A percentile compares a stretch with the other conserved stretches of the same genome.
phyloP scores from a whole-genome alignment of 116 monocot species.

The Dioscorea cayenensis region DNA sequence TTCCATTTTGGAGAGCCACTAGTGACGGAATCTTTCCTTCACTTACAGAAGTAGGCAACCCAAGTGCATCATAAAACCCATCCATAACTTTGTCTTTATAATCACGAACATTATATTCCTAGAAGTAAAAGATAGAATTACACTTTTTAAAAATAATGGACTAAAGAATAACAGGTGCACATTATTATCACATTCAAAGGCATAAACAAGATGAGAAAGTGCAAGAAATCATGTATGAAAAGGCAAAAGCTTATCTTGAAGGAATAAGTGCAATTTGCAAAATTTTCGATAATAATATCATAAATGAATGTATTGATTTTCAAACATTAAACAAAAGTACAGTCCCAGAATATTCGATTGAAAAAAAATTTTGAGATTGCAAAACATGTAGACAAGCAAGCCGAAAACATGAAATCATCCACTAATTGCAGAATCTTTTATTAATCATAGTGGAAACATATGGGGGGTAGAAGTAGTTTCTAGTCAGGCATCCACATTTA shows the following conservation, averaged over 20 bases:
- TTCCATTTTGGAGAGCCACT: constrained; percentile 76
- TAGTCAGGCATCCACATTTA: no score
- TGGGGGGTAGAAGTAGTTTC: no score
- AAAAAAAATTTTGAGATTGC: no score
- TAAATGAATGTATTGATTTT: not conserved
- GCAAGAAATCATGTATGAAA: not conserved
- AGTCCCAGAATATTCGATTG: no score
- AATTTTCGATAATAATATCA: not conserved
- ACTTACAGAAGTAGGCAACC: constrained; percentile 33
- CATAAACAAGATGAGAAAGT: not conserved
- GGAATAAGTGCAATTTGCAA: not conserved
- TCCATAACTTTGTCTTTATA: constrained; percentile 85
- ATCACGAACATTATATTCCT: constrained; percentile 96
- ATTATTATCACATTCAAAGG: no score
- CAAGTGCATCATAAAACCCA: constrained; percentile 95
- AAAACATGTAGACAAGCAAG: no score
- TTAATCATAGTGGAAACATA: no score
- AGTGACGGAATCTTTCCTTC: constrained; percentile 81
- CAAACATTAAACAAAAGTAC: no score
- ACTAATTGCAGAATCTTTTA: no score
- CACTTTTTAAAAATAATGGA: not conserved
- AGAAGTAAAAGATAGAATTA: constrained; percentile 6
- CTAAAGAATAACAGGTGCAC: not conserved
- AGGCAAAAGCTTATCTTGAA: not conserved
- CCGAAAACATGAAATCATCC: no score